A percentile compares a stretch with the other conserved stretches of the same genome.
phyloP scores from a whole-genome alignment of 169 alveolate species.

The Plasmodium blacklocki region DNA sequence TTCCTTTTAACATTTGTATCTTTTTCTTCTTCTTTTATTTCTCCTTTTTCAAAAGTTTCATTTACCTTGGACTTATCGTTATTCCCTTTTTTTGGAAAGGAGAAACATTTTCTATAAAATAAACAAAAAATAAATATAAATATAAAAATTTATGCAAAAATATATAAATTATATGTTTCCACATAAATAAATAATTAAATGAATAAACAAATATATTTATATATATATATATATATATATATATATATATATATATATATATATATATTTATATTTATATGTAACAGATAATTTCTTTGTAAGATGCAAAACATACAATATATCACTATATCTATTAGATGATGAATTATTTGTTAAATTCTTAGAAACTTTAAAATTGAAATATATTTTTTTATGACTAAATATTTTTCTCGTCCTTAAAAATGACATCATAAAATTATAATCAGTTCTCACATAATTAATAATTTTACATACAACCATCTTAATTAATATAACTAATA shows the following conservation, averaged over 20 bases:
- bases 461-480: constrained; percentile 61
- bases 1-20: constrained; percentile 26
- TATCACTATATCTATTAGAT: constrained; percentile 40
- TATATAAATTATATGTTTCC: neutral
- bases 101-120: constrained; percentile 43
- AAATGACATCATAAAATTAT: constrained; percentile 63
- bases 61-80: constrained; percentile 13
- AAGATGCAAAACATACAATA: constrained; percentile 43
- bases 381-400: constrained; percentile 33
- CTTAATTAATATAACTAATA: constrained; percentile 37
- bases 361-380: constrained; percentile 36
- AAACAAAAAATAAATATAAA: neutral
- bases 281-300: constrained; percentile 27
- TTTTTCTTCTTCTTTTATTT: constrained; percentile 8
- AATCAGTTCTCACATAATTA: constrained; percentile 53
- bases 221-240: constrained; percentile 17
- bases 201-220: neutral
- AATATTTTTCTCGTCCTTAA: constrained; percentile 24
- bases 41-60: neutral
- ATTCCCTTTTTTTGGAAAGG: constrained; percentile 22
- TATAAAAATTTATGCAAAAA: no score
- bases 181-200: neutral
- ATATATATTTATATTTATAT: neutral
- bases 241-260: neutral
- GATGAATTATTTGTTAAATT: constrained; percentile 42